Conservation (phyloP, 2,329 filamentous ascomycete genomes). For the Hymenoscyphus repandus region DNA sequence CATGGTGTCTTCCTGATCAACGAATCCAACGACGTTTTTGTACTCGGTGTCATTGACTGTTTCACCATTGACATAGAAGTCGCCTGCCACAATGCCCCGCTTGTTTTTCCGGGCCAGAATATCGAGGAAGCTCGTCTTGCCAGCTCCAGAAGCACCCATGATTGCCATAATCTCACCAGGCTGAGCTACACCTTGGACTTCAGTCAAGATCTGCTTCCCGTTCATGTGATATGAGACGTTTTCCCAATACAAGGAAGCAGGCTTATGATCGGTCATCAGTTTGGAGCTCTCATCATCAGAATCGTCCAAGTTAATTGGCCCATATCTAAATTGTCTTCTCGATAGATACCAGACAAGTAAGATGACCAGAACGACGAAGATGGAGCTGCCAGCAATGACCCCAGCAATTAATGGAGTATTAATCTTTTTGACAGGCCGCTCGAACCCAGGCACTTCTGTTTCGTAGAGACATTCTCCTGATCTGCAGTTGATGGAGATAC, state of each 20-base stretch:
- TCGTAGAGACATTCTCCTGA: conserved; percentile 90
- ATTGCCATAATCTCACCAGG: conserved; percentile 96
- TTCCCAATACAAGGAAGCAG: conserved; percentile 81
- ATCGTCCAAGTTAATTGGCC: conserved; percentile 78
- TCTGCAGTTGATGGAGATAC: conserved; percentile 75
- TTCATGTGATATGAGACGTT: conserved; percentile 84
- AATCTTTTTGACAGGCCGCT: conserved; percentile 84
- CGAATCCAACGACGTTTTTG: conserved; percentile 88
- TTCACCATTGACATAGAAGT: conserved; percentile 92
- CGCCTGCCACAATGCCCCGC: conserved; percentile 68
- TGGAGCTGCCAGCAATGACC: conserved; percentile 77
- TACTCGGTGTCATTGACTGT: conserved; percentile 81
- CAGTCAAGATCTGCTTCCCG: conserved; percentile 76
- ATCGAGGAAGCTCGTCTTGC: conserved; percentile 95
- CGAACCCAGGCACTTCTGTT: conserved; percentile 88
- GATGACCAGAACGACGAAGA: conserved; percentile 86
- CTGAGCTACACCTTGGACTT: conserved; percentile 79
- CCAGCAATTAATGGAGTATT: conserved; percentile 95
- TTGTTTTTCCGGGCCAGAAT: conserved; percentile 97
- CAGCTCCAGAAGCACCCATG: conserved; percentile 96
- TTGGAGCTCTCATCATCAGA: conserved; percentile 83
- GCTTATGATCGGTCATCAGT: conserved; percentile 87
- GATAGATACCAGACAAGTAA: conserved; percentile 83
- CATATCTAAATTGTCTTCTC: conserved; percentile 63
- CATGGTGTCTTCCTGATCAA: conserved; percentile 98